Evolutionary conservation across 1,284 basidiomycete species (phyloP).

Genomic region (Mycena citricolor): DNA sequence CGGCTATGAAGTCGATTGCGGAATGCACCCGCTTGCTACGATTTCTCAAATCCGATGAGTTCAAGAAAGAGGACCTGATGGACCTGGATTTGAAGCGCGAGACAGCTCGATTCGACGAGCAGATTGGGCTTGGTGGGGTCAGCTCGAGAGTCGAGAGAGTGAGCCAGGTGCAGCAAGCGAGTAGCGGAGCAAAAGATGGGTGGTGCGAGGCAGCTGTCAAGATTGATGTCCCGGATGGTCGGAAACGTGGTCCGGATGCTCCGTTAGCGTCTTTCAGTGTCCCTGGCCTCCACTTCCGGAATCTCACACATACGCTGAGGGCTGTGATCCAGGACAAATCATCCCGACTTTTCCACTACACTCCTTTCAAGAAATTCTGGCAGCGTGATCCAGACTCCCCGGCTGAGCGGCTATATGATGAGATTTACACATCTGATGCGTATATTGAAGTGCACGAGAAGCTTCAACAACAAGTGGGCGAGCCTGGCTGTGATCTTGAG

Average conservation of each 20-base stretch:
- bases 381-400: constrained; percentile 7
- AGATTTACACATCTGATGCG: constrained; percentile 26
- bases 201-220: constrained; percentile 28
- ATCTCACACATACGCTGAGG: constrained; percentile 15
- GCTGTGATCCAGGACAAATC: constrained; percentile 12
- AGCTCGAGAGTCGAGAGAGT: too few species aligned
- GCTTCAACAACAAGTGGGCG: constrained; percentile 16
- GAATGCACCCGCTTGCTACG: constrained; percentile 23
- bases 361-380: constrained; percentile 26
- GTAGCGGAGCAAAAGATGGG: constrained; percentile 18
- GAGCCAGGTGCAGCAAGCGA: background rate
- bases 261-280: constrained; percentile 19
- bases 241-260: constrained; percentile 5
- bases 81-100: constrained; percentile 20
- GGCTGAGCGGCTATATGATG: constrained; percentile 20
- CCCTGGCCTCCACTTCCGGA: constrained; percentile 18
- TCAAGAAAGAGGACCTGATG: constrained; percentile 20
- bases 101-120: constrained; percentile 21
- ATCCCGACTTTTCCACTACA: constrained; percentile 19
- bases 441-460: constrained; percentile 18
- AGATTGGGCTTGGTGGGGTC: constrained; percentile 3
- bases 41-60: constrained; percentile 23
- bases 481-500: constrained; percentile 25
- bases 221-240: constrained; percentile 26
- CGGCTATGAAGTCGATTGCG: constrained; percentile 19